Evolutionary conservation across 1,284 basidiomycete species (phyloP), one percentile per base, ranked within the genome.

Genomic region (Tilletia horrida): DNA sequence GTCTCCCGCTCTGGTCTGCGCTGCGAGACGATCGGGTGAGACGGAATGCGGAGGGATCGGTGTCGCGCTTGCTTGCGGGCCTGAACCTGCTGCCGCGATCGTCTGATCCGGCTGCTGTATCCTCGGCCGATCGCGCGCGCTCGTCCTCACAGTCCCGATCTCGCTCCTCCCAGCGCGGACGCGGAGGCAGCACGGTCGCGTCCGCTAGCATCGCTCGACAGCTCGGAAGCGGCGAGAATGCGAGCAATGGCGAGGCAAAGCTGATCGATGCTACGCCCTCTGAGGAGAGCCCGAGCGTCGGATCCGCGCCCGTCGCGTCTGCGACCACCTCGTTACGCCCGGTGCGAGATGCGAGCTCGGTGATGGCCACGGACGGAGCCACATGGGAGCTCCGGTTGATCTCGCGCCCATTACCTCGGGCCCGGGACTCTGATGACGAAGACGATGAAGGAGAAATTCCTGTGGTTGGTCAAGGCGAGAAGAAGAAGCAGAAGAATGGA

Each of bases 331-430:
- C 16, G 27, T 21, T 35, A 9, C 55, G 55, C 11, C 55, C 55
- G 18, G 29, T 40, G 4, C 55, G 55, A 25, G 55, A 59, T 59
- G 7, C 55, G 9, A 31, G 55, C 16, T 29, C 55, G 55, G 55
- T 59, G 25, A 59, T 59, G 55, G 55, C 55, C 6, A 59, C 29
- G 8, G 55, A 59, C 55, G 55, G 55, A 2, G 55, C 29, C 27
- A 59, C 14, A 7, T 59, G 55, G 55, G 55, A 59, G 27, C 29
- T 59, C 14, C 55, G 55, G n/a, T 21, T 59, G 25, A 25, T 59
- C 27, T 40, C 55, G 29, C 27, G 29, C 14, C 55, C 55, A 9
- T 18, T 9, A 6, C 18, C 3, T 16, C 27, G 31, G 25, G 3
- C 55, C 14, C 55, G 29, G 2, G 16, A 11, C 27, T 23, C n/a